These are phyloP conservation scores for Pleurozium schreberi DNA, from an alignment of 225 moss, liverwort and hornwort genomes.

Conservation along the genomic window DNA sequence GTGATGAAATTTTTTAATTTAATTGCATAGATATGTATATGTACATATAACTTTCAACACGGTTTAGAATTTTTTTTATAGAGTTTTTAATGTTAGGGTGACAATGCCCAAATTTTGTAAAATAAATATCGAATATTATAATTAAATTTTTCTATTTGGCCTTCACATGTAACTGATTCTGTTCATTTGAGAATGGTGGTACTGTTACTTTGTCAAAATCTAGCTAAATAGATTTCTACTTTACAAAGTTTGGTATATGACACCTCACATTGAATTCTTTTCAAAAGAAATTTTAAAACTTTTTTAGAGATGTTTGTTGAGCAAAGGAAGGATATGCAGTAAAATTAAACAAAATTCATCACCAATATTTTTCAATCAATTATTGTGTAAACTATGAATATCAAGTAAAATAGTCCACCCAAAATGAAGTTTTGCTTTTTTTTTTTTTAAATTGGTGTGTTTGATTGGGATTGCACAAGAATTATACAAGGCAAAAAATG, in stretches of 20 bases:
- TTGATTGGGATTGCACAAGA: background rate
- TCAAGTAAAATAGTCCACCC: too few species aligned
- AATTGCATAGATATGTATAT: background rate
- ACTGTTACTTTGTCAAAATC: background rate
- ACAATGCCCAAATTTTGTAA: background rate
- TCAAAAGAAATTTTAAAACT: rapidly evolving
- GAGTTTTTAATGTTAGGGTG: background rate
- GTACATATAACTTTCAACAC: too few species aligned
- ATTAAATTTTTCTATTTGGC: background rate
- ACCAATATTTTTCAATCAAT: background rate
- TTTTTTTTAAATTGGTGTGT: background rate
- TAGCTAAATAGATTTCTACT: background rate
- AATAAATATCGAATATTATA: background rate
- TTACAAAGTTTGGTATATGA: background rate
- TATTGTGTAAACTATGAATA: background rate
- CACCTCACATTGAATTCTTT: background rate
- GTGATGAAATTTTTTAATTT: background rate
- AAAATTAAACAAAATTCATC: background rate
- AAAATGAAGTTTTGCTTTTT: too few species aligned
- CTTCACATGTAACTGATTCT: background rate
- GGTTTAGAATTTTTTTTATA: rapidly evolving
- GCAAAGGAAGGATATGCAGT: background rate
- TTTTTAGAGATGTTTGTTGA: background rate
- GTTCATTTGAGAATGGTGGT: background rate
- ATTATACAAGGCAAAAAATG: background rate